Conservation (phyloP, 2,329 filamentous ascomycete species). For the Dothiorella sarmentorum region DNA sequence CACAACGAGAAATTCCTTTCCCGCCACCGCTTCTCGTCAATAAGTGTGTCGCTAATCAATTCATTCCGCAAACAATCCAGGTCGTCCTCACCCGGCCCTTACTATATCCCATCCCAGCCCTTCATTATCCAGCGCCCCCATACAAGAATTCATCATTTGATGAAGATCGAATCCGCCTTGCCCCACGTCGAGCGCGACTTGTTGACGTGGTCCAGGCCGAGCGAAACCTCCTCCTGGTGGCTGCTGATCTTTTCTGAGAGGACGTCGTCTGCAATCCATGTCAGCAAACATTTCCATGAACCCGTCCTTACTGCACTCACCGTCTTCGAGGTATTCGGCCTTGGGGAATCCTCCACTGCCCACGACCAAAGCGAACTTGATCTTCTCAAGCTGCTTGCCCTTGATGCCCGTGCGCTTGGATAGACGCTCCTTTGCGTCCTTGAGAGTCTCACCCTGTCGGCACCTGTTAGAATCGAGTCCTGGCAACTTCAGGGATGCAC, state of each 20-base stretch:
- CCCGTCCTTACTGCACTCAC: slow-evolving; percentile 53
- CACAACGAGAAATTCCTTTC: background rate
- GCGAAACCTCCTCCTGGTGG: slow-evolving; percentile 33
- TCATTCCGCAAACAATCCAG: slow-evolving; percentile 11
- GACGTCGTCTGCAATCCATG: slow-evolving; percentile 40
- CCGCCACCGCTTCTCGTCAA: background rate
- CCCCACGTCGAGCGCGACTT: slow-evolving; percentile 58
- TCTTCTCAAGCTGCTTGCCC: slow-evolving; percentile 97
- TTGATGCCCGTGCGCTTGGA: slow-evolving; percentile 92
- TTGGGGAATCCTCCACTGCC: slow-evolving; percentile 65
- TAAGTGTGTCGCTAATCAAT: slow-evolving; percentile 14
- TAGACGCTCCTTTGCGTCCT: slow-evolving; percentile 89
- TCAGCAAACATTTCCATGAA: slow-evolving; percentile 17
- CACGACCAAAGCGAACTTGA: slow-evolving; percentile 82
- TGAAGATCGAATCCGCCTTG: slow-evolving; percentile 55
- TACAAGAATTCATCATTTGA: slow-evolving; percentile 18
- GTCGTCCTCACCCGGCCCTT: background rate
- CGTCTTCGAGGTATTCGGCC: slow-evolving; percentile 80
- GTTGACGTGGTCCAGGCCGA: slow-evolving; percentile 61
- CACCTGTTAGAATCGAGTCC: background rate
- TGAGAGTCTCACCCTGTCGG: slow-evolving; percentile 75
- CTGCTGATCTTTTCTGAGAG: slow-evolving; percentile 41
- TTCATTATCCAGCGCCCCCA: slow-evolving; percentile 12
- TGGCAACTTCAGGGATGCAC: background rate
- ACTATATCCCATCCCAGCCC: background rate